Percentiles rank a stretch among this genome's conserved stretches.
Conservation (phyloP, 768 basidiomycete genomes). For the Mycena indigotica region DNA sequence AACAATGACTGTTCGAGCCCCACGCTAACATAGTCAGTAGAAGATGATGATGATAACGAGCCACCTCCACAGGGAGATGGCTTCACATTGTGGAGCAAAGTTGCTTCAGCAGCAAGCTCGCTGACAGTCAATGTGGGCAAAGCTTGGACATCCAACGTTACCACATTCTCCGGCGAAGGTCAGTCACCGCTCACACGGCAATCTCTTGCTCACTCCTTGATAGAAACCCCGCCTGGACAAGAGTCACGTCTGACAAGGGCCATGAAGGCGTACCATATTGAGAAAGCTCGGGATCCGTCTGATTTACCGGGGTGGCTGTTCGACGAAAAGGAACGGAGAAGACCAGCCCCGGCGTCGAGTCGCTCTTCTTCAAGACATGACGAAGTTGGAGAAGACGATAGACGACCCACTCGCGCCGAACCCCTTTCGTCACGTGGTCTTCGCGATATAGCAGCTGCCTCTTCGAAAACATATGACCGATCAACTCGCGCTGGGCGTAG, state of each 20-base stretch:
- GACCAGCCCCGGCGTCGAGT: conserved; percentile 20
- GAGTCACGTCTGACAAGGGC: conserved; percentile 64
- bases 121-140: conserved; percentile 61
- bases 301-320: conserved; percentile 73
- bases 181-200: conserved; percentile 2
- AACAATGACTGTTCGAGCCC: neutral
- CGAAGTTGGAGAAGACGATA: neutral
- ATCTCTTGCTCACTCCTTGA: neutral
- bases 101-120: conserved; percentile 53
- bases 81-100: conserved; percentile 55
- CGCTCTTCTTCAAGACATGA: conserved; percentile 20
- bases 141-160: conserved; percentile 53
- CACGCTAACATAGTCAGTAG: conserved; percentile 8
- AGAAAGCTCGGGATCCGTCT: conserved; percentile 54
- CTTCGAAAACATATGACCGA: conserved; percentile 12
- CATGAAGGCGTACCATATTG: conserved; percentile 69
- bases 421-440: conserved; percentile 32
- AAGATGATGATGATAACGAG: conserved; percentile 6
- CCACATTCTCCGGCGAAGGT: conserved; percentile 49
- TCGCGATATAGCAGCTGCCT: conserved; percentile 36
- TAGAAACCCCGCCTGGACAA: conserved; percentile 54
- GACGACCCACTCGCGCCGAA: conserved; percentile 7
- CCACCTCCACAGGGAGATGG: conserved; percentile 41
- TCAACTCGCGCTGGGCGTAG: conserved; percentile 18
- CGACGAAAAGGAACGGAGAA: conserved; percentile 53